Base-by-base conservation (phyloP, 2,329 filamentous ascomycete species). In the Ophioceras dolichostomum region DNA sequence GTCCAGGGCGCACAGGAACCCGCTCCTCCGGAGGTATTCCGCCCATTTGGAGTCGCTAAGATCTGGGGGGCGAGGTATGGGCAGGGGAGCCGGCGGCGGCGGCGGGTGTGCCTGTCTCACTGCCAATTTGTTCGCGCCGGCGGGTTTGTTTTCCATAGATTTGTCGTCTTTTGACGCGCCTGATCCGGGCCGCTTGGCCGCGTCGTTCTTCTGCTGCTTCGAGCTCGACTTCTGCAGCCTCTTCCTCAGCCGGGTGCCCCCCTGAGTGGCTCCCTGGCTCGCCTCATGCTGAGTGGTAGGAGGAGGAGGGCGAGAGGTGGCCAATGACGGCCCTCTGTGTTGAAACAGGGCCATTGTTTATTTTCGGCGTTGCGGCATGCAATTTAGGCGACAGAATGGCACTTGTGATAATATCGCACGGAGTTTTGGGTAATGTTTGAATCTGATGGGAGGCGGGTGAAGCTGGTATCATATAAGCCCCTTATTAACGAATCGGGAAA, bases 11-110 rank as follows among this genome's bases (percentile, higher is more conserved):
- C 42, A 42, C 29, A 52, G 30, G 38, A 49, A 46, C 32, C 47
- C 47, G 41, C 46, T 49, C 36, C 21, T 33, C 45, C 49, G 46
- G 17, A 54, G 45, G 39, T 56, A 55, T 12, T 52, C 51, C 27
- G 48, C 44, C 52, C 53, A 58, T 45, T 54, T 56, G 22, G 51
- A 45, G 41, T 55, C 50, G 40, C 52, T 55, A 6, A 56, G 48
- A 27, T 58, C 55, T n/a, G 53, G 49, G 10, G 53, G 19, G n/a
- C n/a, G n/a, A 7, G 29, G 47, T 21, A 49, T 40, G 20, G 48
- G 45, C 24, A 50, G 38, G 5, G 45, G 40, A 18, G 40, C 39
- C 26, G 45, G 41, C 22, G 22, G 12, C 22, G 22, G 22, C 22
- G 7, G 21, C 37, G 36, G 16, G 38, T 45, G 31, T 44, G 12